These are phyloP conservation scores for Cercospora janseana DNA, from an alignment of 2,329 filamentous ascomycete species.

Conservation along the genomic window DNA sequence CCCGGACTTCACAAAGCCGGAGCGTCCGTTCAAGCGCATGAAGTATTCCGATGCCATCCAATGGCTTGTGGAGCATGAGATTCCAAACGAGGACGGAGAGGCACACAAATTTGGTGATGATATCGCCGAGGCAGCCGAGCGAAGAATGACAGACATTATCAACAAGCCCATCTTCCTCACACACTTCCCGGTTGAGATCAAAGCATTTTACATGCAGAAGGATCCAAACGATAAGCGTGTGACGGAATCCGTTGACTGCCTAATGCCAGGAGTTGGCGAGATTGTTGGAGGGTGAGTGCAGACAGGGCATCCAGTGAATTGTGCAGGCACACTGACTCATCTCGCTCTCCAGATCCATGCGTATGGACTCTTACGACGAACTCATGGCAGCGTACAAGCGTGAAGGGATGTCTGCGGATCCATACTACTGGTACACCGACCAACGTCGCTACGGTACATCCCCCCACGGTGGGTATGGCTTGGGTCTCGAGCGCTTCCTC, in stretches of 20 bases:
- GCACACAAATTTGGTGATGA: constrained; percentile 92
- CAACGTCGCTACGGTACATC: constrained; percentile 75
- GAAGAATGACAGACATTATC: constrained; percentile 94
- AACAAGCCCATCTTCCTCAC: constrained; percentile 94
- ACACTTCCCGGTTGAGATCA: constrained; percentile 96
- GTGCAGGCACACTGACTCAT: too few relatives aligned
- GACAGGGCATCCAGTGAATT: background rate
- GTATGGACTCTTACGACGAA: constrained; percentile 88
- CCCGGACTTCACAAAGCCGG: constrained; percentile 79
- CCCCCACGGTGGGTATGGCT: constrained; percentile 87
- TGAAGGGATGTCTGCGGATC: constrained; percentile 77
- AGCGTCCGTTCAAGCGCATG: constrained; percentile 90
- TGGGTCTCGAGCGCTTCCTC: constrained; percentile 81
- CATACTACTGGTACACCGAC: constrained; percentile 98
- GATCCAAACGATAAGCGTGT: constrained; percentile 75
- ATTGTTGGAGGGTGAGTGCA: constrained; percentile 58
- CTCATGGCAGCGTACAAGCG: constrained; percentile 83
- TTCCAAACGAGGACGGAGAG: constrained; percentile 88
- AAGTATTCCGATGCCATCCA: constrained; percentile 89
- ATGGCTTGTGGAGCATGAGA: constrained; percentile 87
- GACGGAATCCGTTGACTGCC: constrained; percentile 84
- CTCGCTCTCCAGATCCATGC: constrained; percentile 76
- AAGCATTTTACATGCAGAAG: constrained; percentile 98
- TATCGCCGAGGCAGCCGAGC: constrained; percentile 95
- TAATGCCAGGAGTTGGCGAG: constrained; percentile 94